A percentile compares a stretch with the other conserved stretches of the same genome.
Conservation (phyloP, 2,329 filamentous ascomycete species). For the Neonectria punicea region DNA sequence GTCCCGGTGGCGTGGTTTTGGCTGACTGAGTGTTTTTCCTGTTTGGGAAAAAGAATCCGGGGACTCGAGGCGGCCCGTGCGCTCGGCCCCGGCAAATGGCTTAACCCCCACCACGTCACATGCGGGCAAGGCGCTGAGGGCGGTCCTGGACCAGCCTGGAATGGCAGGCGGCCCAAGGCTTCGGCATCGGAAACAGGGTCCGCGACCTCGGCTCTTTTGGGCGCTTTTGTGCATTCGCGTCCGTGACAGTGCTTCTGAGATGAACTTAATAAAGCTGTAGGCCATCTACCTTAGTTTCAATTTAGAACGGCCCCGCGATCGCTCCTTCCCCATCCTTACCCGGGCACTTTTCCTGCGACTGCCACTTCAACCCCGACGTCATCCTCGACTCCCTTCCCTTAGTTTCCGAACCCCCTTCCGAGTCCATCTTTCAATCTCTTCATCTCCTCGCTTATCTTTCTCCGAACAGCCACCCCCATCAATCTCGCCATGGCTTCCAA, state of each 20-base stretch:
- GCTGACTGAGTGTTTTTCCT: conserved; percentile 17
- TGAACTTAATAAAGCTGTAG: conserved; percentile 20
- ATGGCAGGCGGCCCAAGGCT: conserved; percentile 14
- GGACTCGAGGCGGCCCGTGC: conserved; percentile 7
- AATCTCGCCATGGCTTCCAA: conserved; percentile 57
- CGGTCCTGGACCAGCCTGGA: conserved; percentile 14
- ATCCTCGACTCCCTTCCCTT: background rate
- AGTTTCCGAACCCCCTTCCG: background rate
- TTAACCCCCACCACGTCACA: conserved; percentile 24
- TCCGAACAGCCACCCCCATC: background rate
- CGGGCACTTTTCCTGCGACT: conserved; percentile 1
- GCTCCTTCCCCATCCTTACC: conserved; percentile 4
- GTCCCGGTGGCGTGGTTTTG: conserved; percentile 25
- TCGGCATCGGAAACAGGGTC: conserved; percentile 25
- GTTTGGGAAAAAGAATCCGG: conserved; percentile 21
- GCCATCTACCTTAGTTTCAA: conserved; percentile 1
- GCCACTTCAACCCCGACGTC: background rate
- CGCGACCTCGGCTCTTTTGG: conserved; percentile 30
- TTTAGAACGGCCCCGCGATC: conserved; percentile 10
- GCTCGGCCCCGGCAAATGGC: conserved; percentile 18
- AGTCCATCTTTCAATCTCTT: background rate
- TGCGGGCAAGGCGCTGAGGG: conserved; percentile 11
- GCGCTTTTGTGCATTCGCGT: conserved; percentile 7
- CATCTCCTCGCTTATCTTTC: background rate
- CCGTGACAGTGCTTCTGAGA: conserved; percentile 26